A percentile compares a stretch with the other conserved stretches of the same genome.
These are phyloP conservation scores for Tulasnella sp. DNA, from an alignment of 768 basidiomycete genomes.

Conservation along the genomic window DNA sequence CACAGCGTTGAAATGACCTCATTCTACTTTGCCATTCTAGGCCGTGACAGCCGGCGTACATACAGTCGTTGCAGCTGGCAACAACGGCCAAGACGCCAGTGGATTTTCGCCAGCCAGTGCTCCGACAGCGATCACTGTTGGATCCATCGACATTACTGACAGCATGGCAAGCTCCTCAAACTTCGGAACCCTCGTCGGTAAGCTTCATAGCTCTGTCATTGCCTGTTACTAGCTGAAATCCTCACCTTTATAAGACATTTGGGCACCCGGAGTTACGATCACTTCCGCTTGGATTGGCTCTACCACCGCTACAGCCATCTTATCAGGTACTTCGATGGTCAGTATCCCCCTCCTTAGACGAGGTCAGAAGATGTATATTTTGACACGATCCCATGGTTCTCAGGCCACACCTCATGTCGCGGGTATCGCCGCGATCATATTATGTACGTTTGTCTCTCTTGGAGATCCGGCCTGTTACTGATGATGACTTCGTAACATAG, in stretches of 20 bases:
- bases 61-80: neutral
- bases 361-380: too few species aligned
- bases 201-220: too few species aligned
- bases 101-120: neutral
- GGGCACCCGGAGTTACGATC: slow-evolving; percentile 14
- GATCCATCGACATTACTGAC: neutral
- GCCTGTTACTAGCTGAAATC: too few species aligned
- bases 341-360: too few species aligned
- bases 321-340: slow-evolving; percentile 16
- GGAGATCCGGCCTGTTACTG: too few species aligned
- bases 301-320: neutral
- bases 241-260: too few species aligned
- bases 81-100: neutral
- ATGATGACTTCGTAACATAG: too few species aligned
- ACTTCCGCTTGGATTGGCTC: slow-evolving; percentile 12
- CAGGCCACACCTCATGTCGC: neutral
- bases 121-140: neutral
- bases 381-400: too few species aligned
- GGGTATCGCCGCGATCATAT: neutral
- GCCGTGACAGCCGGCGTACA: neutral
- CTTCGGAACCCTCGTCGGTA: neutral
- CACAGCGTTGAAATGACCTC: neutral
- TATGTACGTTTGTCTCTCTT: neutral
- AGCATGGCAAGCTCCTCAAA: neutral
- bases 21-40: neutral